Evolutionary conservation across 2,329 filamentous ascomycete species (phyloP), one percentile per base, ranked within the genome.

Genomic region (Trichoderma breve): DNA sequence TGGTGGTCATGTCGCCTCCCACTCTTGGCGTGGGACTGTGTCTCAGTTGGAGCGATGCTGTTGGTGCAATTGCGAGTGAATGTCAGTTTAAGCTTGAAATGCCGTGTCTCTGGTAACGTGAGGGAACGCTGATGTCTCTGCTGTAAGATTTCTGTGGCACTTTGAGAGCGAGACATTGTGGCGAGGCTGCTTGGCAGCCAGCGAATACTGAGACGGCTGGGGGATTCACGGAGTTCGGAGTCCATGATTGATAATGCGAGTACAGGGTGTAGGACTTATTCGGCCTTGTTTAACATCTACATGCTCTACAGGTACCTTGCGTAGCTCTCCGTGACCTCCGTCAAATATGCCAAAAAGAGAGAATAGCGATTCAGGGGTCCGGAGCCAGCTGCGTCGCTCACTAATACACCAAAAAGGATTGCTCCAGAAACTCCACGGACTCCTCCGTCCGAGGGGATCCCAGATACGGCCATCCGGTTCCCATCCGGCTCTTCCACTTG

Each of bases 1-100:
- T 4, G 32, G 36, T 39, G 26, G 30, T 68, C n/a, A 58, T 55
- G 53, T 60, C 65, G 26, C 65, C 36, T 60, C 34, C 65, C 51
- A 6, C 26, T 68, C 64, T 60, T 28, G 24, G 34, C 39, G 53
- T n/a, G 65, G 65, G 34, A 36, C n/a, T 24, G 11, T 68, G 65
- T 68, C 65, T 68, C 53, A 43, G 65, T 36, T n/a, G 2, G 15
- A 18, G 51, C 34, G 21, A 39, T 32, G 34, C 34, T 43, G 24
- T 60, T 61, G 55, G 66, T 53, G 55, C 6, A 15, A 26, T 61
- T 30, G 58, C 24, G 60, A 28, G 30, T 11, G 68, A 70, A 58
- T 58, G 70, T 72, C 43, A 63, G 43, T 47, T 68, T 72, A 72
- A 72, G 70, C 70, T 72, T 72, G 70, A 72, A 72, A 51, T 51